These are phyloP conservation scores for Suaeda aralocaspica DNA, from an alignment of 148 eudicot species.

Conservation along the genomic window DNA sequence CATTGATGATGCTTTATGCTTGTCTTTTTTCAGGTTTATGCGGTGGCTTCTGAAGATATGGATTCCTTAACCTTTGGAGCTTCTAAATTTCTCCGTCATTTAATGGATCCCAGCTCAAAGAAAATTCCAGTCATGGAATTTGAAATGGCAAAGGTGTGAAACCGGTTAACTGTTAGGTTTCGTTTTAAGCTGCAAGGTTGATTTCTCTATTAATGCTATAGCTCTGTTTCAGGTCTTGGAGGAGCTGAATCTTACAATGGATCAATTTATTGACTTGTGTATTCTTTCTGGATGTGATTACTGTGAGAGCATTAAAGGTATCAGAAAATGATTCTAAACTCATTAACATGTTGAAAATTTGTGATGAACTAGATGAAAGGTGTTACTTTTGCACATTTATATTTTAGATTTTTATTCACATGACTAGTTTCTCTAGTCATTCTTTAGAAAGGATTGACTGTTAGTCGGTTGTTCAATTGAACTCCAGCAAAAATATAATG, in stretches of 20 bases:
- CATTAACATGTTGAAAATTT: neutral
- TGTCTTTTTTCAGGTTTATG: slow-evolving; percentile 61
- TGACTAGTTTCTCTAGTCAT: neutral
- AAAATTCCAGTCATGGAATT: slow-evolving; percentile 98
- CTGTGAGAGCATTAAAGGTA: slow-evolving; percentile 95
- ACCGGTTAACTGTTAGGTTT: neutral
- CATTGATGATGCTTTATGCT: neutral
- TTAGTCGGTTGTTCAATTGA: neutral
- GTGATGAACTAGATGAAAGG: neutral
- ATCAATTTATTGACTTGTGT: slow-evolving; percentile 97
- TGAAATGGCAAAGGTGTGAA: slow-evolving; percentile 78
- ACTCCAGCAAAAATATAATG: neutral
- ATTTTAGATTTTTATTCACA: neutral
- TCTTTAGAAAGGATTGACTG: neutral
- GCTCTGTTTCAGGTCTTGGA: slow-evolving; percentile 66
- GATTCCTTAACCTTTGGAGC: slow-evolving; percentile 98
- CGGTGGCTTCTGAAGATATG: slow-evolving; percentile 99
- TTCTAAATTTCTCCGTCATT: slow-evolving; percentile 88
- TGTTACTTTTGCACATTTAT: neutral
- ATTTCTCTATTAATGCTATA: neutral
- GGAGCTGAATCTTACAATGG: slow-evolving; percentile 88
- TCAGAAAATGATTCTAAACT: neutral
- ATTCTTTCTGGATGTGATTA: slow-evolving; percentile 97
- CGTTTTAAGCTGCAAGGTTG: slow-evolving; percentile 3
- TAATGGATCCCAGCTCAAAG: slow-evolving; percentile 96